Conservation (phyloP, 345 rosid genomes). For the Ailanthus altissimus region DNA sequence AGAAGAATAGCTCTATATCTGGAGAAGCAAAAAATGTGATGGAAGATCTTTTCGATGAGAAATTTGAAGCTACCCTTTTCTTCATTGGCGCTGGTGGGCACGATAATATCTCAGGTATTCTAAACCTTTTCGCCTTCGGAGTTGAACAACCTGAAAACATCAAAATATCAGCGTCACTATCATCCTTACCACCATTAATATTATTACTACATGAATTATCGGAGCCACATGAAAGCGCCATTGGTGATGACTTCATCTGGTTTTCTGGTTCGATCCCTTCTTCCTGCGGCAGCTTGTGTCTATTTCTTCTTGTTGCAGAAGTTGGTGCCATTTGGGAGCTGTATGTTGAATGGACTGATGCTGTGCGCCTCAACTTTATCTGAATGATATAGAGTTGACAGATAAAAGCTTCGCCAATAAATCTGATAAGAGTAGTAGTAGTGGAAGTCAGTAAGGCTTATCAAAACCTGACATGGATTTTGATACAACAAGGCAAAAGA, state of each 20-base stretch:
- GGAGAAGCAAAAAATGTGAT: constrained; percentile 32
- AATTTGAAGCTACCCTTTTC: constrained; percentile 25
- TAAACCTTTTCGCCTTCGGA: constrained; percentile 38
- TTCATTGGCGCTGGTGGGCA: constrained; percentile 51
- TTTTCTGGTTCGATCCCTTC: neutral
- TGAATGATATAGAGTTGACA: too few species aligned
- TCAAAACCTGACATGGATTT: constrained; percentile 8
- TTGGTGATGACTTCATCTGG: neutral
- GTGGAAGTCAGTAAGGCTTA: neutral
- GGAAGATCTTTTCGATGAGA: constrained; percentile 20
- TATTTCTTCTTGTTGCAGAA: constrained; percentile 6
- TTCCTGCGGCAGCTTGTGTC: neutral
- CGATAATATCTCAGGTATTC: constrained; percentile 26
- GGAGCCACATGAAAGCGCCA: neutral
- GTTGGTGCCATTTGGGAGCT: neutral
- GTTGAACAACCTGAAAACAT: constrained; percentile 24
- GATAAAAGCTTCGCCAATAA: too few species aligned
- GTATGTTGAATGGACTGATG: too few species aligned
- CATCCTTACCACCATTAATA: neutral
- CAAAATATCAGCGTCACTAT: too few species aligned
- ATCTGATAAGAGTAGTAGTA: neutral
- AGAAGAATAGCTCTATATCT: constrained; percentile 45
- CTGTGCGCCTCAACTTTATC: too few species aligned
- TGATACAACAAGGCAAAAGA: constrained; percentile 25
- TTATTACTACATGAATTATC: neutral